A percentile compares a stretch with the other conserved stretches of the same genome.
phyloP scores from a whole-genome alignment of 140 eudicot species.

The Oenanthe javanica region DNA sequence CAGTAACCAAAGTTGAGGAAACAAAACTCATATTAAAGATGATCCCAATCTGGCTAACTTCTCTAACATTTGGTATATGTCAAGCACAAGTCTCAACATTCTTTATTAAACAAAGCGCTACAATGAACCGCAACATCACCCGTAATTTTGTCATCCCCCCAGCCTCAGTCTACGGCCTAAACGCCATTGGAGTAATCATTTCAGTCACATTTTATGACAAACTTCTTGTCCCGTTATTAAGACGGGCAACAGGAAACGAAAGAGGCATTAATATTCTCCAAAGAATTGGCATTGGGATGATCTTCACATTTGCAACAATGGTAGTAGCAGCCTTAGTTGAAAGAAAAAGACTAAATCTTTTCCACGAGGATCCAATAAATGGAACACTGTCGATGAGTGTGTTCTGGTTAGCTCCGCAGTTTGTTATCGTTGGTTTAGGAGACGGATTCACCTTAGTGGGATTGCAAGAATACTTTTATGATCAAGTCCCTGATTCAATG shows the following conservation, averaged over 20 bases:
- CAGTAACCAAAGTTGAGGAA: conserved; percentile 69
- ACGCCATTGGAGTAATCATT: conserved; percentile 36
- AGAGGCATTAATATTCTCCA: conserved; percentile 46
- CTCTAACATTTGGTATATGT: conserved; percentile 41
- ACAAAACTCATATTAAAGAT: conserved; percentile 45
- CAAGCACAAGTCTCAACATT: conserved; percentile 53
- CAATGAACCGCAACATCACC: conserved; percentile 36
- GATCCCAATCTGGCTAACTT: conserved; percentile 54
- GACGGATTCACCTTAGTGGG: conserved; percentile 59
- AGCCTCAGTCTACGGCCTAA: conserved; percentile 32
- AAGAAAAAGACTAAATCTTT: conserved; percentile 27
- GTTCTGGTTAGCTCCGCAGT: conserved; percentile 59
- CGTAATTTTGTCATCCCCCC: conserved; percentile 51
- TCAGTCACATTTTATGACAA: conserved; percentile 37
- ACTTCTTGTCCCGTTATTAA: conserved; percentile 17
- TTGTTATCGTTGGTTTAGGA: conserved; percentile 33
- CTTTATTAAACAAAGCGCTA: conserved; percentile 50
- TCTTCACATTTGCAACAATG: conserved; percentile 29
- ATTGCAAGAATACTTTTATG: conserved; percentile 63
- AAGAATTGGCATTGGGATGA: conserved; percentile 56
- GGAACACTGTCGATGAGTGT: conserved; percentile 35
- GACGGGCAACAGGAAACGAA: conserved; percentile 27
- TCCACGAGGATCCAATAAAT: background rate
- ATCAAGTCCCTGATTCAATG: conserved; percentile 66
- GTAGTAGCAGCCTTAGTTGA: conserved; percentile 50